A percentile compares a stretch with the other conserved stretches of the same genome.
Evolutionary conservation across 768 basidiomycete genomes (phyloP).

Genomic region (Russula brevipes): DNA sequence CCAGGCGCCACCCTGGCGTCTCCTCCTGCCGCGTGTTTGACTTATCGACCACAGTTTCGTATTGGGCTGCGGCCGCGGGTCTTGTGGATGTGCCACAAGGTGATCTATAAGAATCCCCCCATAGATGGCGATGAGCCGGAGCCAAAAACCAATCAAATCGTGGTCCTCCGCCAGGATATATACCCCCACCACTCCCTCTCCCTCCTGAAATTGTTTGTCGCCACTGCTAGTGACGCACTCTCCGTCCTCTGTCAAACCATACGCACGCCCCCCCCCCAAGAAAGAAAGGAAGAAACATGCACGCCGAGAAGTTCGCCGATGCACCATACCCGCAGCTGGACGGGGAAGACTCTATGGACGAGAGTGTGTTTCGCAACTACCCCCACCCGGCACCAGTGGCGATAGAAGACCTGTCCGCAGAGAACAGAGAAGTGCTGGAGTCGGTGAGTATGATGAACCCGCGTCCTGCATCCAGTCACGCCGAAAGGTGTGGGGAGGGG

Average conservation of each 20-base stretch:
- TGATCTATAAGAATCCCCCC: conserved; percentile 10
- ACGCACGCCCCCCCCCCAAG: too few species aligned
- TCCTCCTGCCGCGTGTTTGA: conserved; percentile 4
- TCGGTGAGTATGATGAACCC: conserved; percentile 7
- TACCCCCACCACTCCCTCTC: background rate
- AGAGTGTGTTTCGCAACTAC: conserved; percentile 6
- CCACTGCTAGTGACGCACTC: background rate
- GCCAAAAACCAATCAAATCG: background rate
- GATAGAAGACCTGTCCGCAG: conserved; percentile 10
- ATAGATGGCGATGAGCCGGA: background rate
- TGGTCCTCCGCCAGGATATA: background rate
- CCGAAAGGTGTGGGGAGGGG: too few species aligned
- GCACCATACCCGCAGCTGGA: conserved; percentile 10
- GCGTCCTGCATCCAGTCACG: too few species aligned
- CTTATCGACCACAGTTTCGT: conserved; percentile 18
- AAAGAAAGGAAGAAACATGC: background rate
- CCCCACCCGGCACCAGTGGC: conserved; percentile 12
- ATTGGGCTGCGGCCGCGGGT: conserved; percentile 17
- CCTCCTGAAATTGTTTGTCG: background rate
- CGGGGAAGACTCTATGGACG: conserved; percentile 3
- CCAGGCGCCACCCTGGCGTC: background rate
- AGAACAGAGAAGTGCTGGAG: conserved; percentile 6
- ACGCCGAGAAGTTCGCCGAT: background rate
- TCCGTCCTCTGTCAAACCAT: too few species aligned
- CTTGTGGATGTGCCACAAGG: conserved; percentile 16